Conservation (phyloP, 176 grass and related monocot genomes). For the Poa pratensis region DNA sequence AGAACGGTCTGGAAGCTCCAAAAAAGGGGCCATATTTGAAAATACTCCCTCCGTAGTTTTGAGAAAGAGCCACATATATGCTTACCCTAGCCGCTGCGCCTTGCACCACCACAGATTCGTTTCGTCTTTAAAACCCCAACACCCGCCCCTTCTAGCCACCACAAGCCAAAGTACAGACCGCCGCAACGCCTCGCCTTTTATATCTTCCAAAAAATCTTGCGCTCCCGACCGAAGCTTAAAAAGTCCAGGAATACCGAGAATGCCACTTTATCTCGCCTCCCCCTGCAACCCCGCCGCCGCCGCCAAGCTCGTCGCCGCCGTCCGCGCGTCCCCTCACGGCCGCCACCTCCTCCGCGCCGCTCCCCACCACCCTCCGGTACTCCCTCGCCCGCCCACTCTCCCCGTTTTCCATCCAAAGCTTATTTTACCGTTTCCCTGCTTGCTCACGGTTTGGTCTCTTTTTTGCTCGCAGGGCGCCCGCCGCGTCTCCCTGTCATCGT, state of each 20-base stretch:
- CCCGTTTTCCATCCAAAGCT: neutral
- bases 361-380: neutral
- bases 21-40: too few relatives aligned
- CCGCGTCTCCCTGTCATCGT: constrained; percentile 5
- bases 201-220: neutral
- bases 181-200: neutral
- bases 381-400: neutral
- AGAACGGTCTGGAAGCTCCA: too few relatives aligned
- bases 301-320: constrained; percentile 34
- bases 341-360: neutral
- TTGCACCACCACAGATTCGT: too few relatives aligned
- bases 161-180: neutral
- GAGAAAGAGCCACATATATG: too few relatives aligned
- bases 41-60: too few relatives aligned
- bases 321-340: constrained; percentile 7
- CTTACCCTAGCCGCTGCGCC: too few relatives aligned
- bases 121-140: too few relatives aligned
- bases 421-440: neutral
- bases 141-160: too few relatives aligned
- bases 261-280: constrained; percentile 39
- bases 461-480: neutral
- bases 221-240: neutral
- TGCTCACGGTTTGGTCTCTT: neutral
- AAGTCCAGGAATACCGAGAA: neutral
- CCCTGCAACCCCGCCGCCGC: constrained; percentile 34